Evolutionary conservation across 2,329 filamentous ascomycete genomes (phyloP).

Genomic region (Seiridium cupressi): DNA sequence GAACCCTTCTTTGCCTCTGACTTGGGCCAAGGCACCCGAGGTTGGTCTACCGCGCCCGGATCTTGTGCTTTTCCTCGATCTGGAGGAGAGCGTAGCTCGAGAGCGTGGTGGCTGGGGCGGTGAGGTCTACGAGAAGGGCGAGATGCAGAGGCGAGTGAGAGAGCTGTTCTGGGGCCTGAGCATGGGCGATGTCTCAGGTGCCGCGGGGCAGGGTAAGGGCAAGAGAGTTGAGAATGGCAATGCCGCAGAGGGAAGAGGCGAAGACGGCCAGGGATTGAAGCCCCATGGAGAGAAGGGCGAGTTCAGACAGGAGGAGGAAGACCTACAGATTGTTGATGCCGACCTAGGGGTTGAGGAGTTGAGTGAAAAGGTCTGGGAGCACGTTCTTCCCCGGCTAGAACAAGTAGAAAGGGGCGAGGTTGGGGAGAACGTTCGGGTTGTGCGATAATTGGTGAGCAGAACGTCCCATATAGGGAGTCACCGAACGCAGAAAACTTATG

Average conservation of each 20-base stretch:
- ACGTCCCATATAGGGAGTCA: too few species aligned
- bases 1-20: constrained; percentile 65
- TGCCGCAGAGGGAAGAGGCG: constrained; percentile 8
- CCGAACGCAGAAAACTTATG: too few species aligned
- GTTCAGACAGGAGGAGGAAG: constrained; percentile 50
- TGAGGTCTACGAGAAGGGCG: constrained; percentile 83
- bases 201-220: constrained; percentile 15
- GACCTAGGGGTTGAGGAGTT: constrained; percentile 55
- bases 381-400: constrained; percentile 45
- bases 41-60: constrained; percentile 85
- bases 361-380: constrained; percentile 52
- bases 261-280: not conserved
- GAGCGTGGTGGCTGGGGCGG: constrained; percentile 82
- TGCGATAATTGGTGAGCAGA: constrained; percentile 18
- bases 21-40: constrained; percentile 84
- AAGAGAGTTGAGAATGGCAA: constrained; percentile 8
- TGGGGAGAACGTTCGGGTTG: constrained; percentile 42
- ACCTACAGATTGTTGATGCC: constrained; percentile 54
- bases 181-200: constrained; percentile 40
- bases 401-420: constrained; percentile 49
- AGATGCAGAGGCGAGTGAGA: constrained; percentile 78
- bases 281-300: constrained; percentile 22
- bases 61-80: constrained; percentile 81
- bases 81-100: constrained; percentile 70
- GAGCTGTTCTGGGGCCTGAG: constrained; percentile 65